Conservation (phyloP, 208 protist species). For the Trypanosoma avium region DNA sequence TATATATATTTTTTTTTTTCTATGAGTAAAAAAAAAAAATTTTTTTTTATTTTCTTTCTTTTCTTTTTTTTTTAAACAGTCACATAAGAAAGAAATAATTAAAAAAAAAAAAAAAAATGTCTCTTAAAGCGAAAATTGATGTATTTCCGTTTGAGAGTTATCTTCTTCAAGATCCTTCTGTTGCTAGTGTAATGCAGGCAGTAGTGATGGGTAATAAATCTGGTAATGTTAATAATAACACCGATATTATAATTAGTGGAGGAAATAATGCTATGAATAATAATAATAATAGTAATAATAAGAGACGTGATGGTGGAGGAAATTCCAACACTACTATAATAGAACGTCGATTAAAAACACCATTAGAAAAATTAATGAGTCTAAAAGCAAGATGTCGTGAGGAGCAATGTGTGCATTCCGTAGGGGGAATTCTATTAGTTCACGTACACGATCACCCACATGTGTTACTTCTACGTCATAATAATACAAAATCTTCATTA, state of each 20-base stretch:
- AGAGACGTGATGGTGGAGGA: constrained; percentile 21
- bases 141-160: constrained; percentile 82
- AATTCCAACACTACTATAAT: constrained; percentile 6
- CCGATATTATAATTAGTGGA: constrained; percentile 2
- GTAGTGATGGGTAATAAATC: constrained; percentile 11
- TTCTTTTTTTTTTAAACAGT: neutral
- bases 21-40: too few species aligned
- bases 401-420: constrained; percentile 76
- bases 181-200: constrained; percentile 31
- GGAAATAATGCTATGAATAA: constrained; percentile 2
- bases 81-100: neutral
- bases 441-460: constrained; percentile 93
- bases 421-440: constrained; percentile 91
- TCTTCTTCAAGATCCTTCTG: constrained; percentile 35
- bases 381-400: constrained; percentile 87
- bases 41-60: neutral
- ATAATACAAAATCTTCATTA: constrained; percentile 12
- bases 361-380: constrained; percentile 78
- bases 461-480: constrained; percentile 83
- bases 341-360: constrained; percentile 47
- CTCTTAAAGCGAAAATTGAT: constrained; percentile 76
- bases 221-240: neutral
- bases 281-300: constrained; percentile 2
- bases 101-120: constrained; percentile 28
- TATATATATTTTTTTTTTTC: too few species aligned